Conservation (phyloP, 1,284 basidiomycete species). For the Sanghuangporus sanghuang region DNA sequence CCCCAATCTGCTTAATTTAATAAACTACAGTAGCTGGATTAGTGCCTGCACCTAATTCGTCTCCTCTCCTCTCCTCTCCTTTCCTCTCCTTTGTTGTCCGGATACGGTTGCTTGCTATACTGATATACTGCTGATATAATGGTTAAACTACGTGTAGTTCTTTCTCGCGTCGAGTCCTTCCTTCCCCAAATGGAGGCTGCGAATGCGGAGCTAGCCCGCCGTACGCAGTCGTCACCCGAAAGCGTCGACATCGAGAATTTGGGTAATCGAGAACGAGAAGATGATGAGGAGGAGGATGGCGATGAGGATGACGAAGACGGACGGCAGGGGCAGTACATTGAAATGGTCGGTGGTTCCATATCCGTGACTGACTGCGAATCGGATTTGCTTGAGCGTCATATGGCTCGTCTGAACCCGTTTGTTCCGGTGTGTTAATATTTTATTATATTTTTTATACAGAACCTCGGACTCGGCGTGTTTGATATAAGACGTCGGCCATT, state of each 20-base stretch:
- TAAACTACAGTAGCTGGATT: no score
- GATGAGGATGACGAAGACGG: no score
- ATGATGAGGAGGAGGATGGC: background rate
- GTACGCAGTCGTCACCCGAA: constrained; percentile 14
- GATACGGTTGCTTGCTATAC: background rate
- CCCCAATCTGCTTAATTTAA: background rate
- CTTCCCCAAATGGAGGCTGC: constrained; percentile 23
- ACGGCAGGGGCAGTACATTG: constrained; percentile 19
- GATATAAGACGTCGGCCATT: constrained; percentile 18
- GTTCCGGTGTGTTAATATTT: background rate
- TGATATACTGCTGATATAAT: no score
- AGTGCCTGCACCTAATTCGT: no score
- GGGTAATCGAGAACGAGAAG: constrained; percentile 1
- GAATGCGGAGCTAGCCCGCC: constrained; percentile 20
- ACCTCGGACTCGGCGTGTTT: constrained; percentile 24
- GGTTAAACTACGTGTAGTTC: constrained; percentile 19
- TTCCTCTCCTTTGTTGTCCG: background rate
- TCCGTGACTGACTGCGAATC: background rate
- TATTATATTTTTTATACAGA: constrained; percentile 14
- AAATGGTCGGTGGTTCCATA: constrained; percentile 19
- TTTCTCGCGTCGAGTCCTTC: constrained; percentile 22
- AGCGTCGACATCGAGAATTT: constrained; percentile 24
- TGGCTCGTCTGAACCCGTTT: background rate
- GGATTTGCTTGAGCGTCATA: background rate
- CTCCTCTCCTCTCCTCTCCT: background rate